A percentile compares a stretch with the other conserved stretches of the same genome.
Conservation (phyloP, 148 eudicot genomes). For the Bassia scoparia region DNA sequence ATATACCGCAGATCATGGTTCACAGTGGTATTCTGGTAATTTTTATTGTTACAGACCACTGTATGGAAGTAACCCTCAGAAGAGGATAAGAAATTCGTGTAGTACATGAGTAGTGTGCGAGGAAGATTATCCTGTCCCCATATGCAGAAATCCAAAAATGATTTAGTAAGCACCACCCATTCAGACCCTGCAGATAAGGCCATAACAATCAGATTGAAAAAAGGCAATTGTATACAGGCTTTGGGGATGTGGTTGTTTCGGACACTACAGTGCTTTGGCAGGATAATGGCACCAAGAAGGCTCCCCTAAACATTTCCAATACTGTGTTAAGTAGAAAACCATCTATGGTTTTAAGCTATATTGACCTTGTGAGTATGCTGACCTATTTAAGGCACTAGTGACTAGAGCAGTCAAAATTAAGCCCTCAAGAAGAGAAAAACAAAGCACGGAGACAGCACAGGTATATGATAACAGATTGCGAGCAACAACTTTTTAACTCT, state of each 20-base stretch:
- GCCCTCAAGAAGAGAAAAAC: neutral
- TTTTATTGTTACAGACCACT: conserved; percentile 79
- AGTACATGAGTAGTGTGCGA: conserved; percentile 87
- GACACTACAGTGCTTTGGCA: too few relatives aligned
- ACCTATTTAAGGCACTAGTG: too few relatives aligned
- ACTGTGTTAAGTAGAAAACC: too few relatives aligned
- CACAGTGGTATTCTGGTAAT: conserved; percentile 88
- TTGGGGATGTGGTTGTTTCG: too few relatives aligned
- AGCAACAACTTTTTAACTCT: neutral
- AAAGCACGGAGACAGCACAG: neutral
- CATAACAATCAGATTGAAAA: neutral
- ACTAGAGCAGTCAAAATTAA: neutral
- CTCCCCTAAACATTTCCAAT: too few relatives aligned
- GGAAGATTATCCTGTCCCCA: conserved; percentile 99
- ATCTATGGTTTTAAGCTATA: too few relatives aligned
- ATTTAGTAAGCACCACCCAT: conserved; percentile 70
- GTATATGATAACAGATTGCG: neutral
- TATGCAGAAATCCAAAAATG: conserved; percentile 78
- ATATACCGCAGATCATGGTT: conserved; percentile 66
- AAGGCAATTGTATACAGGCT: neutral
- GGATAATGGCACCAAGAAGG: too few relatives aligned
- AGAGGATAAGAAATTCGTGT: conserved; percentile 72
- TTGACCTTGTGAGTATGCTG: too few relatives aligned
- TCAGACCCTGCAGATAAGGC: conserved; percentile 57
- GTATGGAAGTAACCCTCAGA: conserved; percentile 92